phyloP scores from a whole-genome alignment of 75 land plant species.

The Pinus tabuliformis region DNA sequence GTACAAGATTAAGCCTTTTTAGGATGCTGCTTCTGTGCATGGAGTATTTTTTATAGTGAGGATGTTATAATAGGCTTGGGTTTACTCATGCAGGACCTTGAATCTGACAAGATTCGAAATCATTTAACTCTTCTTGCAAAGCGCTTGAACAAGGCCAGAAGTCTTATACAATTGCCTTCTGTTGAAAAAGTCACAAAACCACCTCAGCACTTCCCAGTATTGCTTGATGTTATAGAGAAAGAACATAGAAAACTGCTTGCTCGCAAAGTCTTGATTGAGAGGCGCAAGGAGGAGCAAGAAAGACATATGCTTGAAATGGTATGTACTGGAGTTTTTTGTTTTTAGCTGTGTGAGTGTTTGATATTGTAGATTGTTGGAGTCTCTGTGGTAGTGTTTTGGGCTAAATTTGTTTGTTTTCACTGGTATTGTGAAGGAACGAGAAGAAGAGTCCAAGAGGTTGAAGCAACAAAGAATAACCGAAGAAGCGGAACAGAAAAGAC shows the following conservation, averaged over 20 bases:
- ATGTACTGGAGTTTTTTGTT: neutral
- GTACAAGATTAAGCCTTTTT: neutral
- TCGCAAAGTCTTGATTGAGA: constrained; percentile 91
- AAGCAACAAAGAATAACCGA: constrained; percentile 75
- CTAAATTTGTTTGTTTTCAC: constrained; percentile 1
- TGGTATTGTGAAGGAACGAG: constrained; percentile 57
- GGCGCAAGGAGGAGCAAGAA: constrained; percentile 97
- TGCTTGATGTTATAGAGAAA: constrained; percentile 68
- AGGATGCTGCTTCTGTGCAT: neutral
- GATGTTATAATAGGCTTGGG: neutral
- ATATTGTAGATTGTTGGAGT: neutral
- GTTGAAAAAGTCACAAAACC: constrained; percentile 44
- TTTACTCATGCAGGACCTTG: constrained; percentile 61
- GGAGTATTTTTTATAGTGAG: neutral
- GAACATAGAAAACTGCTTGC: constrained; percentile 95
- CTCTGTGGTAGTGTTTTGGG: neutral
- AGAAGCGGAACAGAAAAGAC: constrained; percentile 80
- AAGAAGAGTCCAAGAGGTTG: constrained; percentile 81
- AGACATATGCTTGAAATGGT: constrained; percentile 92
- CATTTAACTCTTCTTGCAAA: constrained; percentile 77
- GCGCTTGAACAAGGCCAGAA: constrained; percentile 67
- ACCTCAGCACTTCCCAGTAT: constrained; percentile 31
- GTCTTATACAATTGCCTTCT: constrained; percentile 54
- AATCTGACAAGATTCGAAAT: constrained; percentile 70
- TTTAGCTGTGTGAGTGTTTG: neutral